Base-by-base conservation (phyloP, 2,329 filamentous ascomycete genomes). In the Leptographium galeiforme region DNA sequence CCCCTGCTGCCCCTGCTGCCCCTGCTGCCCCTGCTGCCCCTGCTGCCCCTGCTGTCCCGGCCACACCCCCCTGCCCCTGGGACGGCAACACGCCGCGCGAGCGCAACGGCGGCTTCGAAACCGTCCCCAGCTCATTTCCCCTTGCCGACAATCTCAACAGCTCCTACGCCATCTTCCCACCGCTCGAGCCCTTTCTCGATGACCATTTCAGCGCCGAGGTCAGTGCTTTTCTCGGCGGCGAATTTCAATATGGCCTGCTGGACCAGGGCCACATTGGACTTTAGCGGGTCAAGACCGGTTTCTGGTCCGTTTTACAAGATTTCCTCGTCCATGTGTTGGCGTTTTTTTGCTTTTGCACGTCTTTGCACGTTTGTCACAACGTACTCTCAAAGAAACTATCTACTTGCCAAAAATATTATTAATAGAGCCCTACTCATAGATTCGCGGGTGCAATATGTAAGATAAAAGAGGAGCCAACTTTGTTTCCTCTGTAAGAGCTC, bases 151-250 rank as follows among this genome's bases (percentile, higher is more conserved):
- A 53, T 46, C 8, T 38, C 34, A 11, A 40, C n/a, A n/a, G 50
- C 14, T 32, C 38, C 39, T 45, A 45, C 13, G 36, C 34, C 36
- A 51, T 12, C n/a, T 34, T 16, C 14, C 47, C 34, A 6, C 48
- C 34, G 44, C 57, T 47, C 43, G 57, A 57, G 10, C 55, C 50
- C 33, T 58, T 61, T 32, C 53, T 58, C 1, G 56, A 53, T 44
- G 59, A 61, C 40, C 51, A 60, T 13, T 60, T 61, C 13, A 59
- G 59, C 33, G 59, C 59, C 5, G 58, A 60, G 53, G 53, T 61
- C 36, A 52, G 54, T 12, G 58, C 56, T 14, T 57, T 59, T 16
- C 52, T 61, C 2, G 54, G 53, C 5, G 59, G 58, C 4, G 58
- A 56, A 16, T 51, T 59, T 3, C 56, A 61, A 12, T 61, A 59